phyloP scores from a whole-genome alignment of 2,329 filamentous ascomycete species.

The Penicillium corylophilum region DNA sequence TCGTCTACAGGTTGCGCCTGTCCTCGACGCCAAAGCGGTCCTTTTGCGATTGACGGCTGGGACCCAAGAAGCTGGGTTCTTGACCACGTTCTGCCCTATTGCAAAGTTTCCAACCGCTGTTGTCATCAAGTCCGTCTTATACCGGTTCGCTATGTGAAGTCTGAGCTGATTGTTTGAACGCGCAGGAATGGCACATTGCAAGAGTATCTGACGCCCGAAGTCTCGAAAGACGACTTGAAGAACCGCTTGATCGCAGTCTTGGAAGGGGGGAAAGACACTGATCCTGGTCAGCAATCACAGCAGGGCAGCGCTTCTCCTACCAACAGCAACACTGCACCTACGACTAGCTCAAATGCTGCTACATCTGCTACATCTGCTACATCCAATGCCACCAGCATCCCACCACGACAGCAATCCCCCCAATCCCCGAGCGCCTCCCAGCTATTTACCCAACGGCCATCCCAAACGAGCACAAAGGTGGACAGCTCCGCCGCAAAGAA shows the following conservation, averaged over 20 bases:
- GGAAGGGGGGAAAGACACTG: slow-evolving; percentile 18
- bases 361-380: not conserved
- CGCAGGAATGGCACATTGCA: slow-evolving; percentile 71
- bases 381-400: slow-evolving; percentile 13
- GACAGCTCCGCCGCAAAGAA: slow-evolving; percentile 33
- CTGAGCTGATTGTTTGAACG: slow-evolving; percentile 12
- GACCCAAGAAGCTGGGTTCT: slow-evolving; percentile 76
- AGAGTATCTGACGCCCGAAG: slow-evolving; percentile 69
- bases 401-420: slow-evolving; percentile 8
- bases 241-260: slow-evolving; percentile 52
- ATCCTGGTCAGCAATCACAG: slow-evolving; percentile 2
- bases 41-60: slow-evolving; percentile 68
- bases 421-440: not conserved
- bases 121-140: slow-evolving; percentile 63
- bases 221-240: slow-evolving; percentile 65
- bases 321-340: slow-evolving; percentile 6
- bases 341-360: not conserved
- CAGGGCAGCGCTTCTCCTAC: not conserved
- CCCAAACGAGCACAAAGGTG: not conserved
- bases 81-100: slow-evolving; percentile 81
- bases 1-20: slow-evolving; percentile 50
- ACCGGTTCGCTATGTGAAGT: not conserved
- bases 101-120: slow-evolving; percentile 74
- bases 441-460: slow-evolving; percentile 43
- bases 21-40: slow-evolving; percentile 64